phyloP scores from a whole-genome alignment of 129 eudicot genomes.

The Pseudognaphalium luteoalbum region DNA sequence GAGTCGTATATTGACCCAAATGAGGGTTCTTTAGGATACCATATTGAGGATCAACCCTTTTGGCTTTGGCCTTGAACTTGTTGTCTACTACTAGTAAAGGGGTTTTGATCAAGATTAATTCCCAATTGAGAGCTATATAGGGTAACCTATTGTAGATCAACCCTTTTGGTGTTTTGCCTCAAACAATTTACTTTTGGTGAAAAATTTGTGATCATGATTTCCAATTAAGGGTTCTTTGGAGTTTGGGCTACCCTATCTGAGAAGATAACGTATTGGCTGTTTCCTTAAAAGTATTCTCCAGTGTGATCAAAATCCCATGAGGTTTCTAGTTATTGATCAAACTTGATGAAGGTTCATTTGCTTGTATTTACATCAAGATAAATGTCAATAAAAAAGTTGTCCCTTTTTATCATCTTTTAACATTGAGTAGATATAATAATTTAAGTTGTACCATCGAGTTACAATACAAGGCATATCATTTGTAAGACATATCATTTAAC shows the following conservation, averaged over 20 bases:
- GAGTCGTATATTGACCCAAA: constrained; percentile 52
- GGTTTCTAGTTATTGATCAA: constrained; percentile 20
- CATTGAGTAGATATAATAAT: neutral
- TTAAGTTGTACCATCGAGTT: neutral
- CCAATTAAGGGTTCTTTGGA: neutral
- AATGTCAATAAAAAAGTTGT: constrained; percentile 28
- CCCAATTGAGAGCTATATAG: constrained; percentile 22
- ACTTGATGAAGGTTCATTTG: constrained; percentile 22
- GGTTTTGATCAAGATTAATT: constrained; percentile 25
- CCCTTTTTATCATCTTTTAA: constrained; percentile 15
- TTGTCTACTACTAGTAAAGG: constrained; percentile 4
- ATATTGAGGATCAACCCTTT: constrained; percentile 62
- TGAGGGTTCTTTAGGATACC: constrained; percentile 49
- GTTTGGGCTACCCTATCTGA: constrained; percentile 25
- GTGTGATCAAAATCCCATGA: constrained; percentile 29
- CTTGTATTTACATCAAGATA: constrained; percentile 29
- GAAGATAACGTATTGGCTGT: constrained; percentile 27
- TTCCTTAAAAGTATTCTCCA: constrained; percentile 18
- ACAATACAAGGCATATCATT: too few species aligned
- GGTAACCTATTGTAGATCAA: constrained; percentile 14
- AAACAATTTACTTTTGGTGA: neutral
- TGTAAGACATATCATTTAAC: too few species aligned
- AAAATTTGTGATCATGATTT: neutral
- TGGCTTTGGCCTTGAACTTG: constrained; percentile 71
- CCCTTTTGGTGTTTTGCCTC: neutral